Base-by-base conservation (phyloP, 495 filamentous ascomycete species). In the Parathielavia appendiculata region DNA sequence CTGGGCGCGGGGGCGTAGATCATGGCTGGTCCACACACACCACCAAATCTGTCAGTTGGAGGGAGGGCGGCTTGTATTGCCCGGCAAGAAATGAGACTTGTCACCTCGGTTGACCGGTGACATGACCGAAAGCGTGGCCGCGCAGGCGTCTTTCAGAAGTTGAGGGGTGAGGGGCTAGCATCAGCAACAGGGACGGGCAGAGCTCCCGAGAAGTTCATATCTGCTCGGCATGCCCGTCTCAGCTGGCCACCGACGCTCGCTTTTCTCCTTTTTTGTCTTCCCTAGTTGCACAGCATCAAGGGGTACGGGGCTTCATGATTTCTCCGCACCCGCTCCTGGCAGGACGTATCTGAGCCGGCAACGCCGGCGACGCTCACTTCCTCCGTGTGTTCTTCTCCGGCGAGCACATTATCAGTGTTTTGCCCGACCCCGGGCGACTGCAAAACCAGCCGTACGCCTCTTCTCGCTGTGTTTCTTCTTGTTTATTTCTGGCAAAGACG, bases 301-400 rank as follows among this genome's bases (percentile, higher is more conserved):
- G 48, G 47, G 49, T 56, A 46, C 41, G 12, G 19, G 26, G 17
- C 7, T 41, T 48, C 58, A 19, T 38, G 22, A n/a, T 20, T 51
- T 34, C 46, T 35, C 36, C 17, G 58, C 61, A 50, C 45, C 65
- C 63, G 44, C 59, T 64, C 63, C 47, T 59, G 57, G 57, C 35
- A 64, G 44, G 52, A 56, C 26, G 43, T 40, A 51, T 56, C 58
- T 67, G 69, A 66, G 68, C 70, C 70, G 66, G 70, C 69, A 30
- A 61, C 60, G 62, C 67, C 69, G 67, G 69, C 65, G 44, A 38
- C 40, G 14, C 16, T 50, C 44, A 53, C 51, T 48, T 57, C 61
- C 54, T 38, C 17, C 10, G 22, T 34, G 36, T 32, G 11, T 36
- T 34, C 23, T 12, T 20, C 23, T 5, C 38, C 14, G 23, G 19